These are phyloP conservation scores for Venturia oleaginea DNA, from an alignment of 2,329 filamentous ascomycete species.

Conservation along the genomic window DNA sequence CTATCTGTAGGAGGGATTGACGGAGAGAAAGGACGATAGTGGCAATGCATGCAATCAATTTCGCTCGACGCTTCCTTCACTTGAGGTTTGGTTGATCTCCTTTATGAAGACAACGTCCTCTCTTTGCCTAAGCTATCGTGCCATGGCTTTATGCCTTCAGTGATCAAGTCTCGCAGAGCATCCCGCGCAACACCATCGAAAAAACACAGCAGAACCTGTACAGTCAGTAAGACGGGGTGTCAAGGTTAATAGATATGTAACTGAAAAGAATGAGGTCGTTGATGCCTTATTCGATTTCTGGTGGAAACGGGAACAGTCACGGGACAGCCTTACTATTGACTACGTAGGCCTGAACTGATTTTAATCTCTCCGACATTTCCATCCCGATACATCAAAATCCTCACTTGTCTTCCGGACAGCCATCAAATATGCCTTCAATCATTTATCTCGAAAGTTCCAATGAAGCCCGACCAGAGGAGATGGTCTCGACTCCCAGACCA, in stretches of 20 bases:
- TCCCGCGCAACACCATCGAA: too few species aligned
- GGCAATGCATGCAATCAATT: background rate
- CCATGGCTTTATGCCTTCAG: background rate
- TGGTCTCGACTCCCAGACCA: background rate
- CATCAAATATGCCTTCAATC: background rate
- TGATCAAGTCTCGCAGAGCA: background rate
- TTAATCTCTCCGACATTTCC: background rate
- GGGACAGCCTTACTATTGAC: background rate
- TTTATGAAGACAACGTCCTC: too few species aligned
- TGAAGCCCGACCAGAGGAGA: constrained; percentile 1
- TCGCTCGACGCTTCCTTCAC: too few species aligned
- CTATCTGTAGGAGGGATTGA: background rate
- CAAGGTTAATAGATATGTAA: too few species aligned
- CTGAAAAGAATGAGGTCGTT: too few species aligned
- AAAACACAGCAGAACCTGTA: too few species aligned
- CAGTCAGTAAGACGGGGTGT: background rate
- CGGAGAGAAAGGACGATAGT: background rate
- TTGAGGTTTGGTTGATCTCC: too few species aligned
- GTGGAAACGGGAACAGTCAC: background rate
- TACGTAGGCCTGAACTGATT: background rate
- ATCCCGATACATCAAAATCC: too few species aligned
- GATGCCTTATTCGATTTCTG: too few species aligned
- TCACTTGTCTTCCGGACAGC: too few species aligned
- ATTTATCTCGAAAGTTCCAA: background rate
- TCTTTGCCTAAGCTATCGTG: background rate